Base-by-base conservation (phyloP, 306 rosid species). In the Gastrolobium bilobum region DNA sequence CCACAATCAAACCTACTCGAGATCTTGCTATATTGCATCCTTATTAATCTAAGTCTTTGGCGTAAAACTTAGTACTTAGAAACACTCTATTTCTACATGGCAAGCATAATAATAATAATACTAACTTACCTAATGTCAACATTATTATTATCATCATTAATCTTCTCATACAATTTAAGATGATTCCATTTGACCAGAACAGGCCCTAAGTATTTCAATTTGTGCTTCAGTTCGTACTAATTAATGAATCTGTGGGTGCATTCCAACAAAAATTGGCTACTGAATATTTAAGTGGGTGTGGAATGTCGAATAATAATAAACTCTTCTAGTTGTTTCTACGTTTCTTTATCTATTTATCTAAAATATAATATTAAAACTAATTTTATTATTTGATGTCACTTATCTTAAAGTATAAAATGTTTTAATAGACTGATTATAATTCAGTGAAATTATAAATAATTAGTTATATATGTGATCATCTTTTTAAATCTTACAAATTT, bases 231-330 rank as follows among this genome's bases (percentile, higher is more conserved):
- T 57, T 29, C 62, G 30, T 57, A 7, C 38, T 9, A 9, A 30
- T 7, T 1, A 10, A 29, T 56, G 38, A 40, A 29, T 42, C 42
- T 40, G 78, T 73, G 67, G 54, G 54, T 89, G 89, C 89, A 79
- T 79, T 85, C 47, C 88, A 82, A 31, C 77, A 79, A 54, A 79
- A 83, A 70, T n/a, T 14, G 75, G 60, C 61, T 54, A 81, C 70
- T 73, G 81, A 35, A 66, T 40, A 60, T 73, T 20, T 14, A 26
- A 79, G 83, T 68, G 77, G 79, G 62, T 54, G 37, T 61, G 50
- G 10, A 57, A 57, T 57, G 14, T 57, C 3, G 63, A 30, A 30
- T 7, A 20, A 20, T 14, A 15, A 14, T 52, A 34, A 33, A 71
- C 34, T 65, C 85, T 6, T 6, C 3, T 57, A 73, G 52, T 73